phyloP scores from a whole-genome alignment of 495 filamentous ascomycete species.

The Xylaria flabelliformis region DNA sequence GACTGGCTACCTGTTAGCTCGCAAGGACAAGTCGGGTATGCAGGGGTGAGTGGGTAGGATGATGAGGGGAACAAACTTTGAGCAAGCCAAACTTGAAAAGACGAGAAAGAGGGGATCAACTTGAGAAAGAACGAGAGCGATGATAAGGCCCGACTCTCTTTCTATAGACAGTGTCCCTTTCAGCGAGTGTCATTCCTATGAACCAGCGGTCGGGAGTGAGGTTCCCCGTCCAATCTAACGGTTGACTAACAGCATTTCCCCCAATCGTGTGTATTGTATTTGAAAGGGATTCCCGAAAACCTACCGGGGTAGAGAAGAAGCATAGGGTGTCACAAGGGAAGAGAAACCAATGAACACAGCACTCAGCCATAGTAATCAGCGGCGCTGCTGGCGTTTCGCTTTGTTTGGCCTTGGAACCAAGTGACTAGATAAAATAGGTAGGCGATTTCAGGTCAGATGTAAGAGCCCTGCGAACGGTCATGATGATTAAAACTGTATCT shows the following conservation, averaged over 20 bases:
- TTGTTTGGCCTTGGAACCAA: background rate
- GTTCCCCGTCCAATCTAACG: constrained; percentile 2
- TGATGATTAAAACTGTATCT: constrained; percentile 25
- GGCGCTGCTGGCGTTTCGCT: background rate
- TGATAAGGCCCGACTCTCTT: background rate
- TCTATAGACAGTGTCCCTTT: background rate
- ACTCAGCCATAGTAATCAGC: constrained; percentile 16
- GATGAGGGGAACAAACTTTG: constrained; percentile 27
- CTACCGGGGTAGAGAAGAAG: constrained; percentile 3
- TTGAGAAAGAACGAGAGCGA: background rate
- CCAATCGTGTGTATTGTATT: background rate
- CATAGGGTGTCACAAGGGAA: constrained; percentile 16
- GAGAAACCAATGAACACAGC: constrained; percentile 10
- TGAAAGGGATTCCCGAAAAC: constrained; percentile 3
- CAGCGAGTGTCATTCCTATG: background rate
- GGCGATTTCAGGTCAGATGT: background rate
- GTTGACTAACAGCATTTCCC: constrained; percentile 6
- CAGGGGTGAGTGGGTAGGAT: constrained; percentile 29
- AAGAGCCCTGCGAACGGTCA: constrained; percentile 24
- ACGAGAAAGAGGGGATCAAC: constrained; percentile 3
- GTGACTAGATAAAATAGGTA: constrained; percentile 17
- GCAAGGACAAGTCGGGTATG: constrained; percentile 23
- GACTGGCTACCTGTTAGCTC: constrained; percentile 16
- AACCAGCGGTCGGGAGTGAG: constrained; percentile 14
- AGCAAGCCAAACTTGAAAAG: constrained; percentile 10